Percentiles rank a stretch among this genome's conserved stretches.
phyloP scores from a whole-genome alignment of 352 stramenopile genomes.

The Phytophthora syringae region DNA sequence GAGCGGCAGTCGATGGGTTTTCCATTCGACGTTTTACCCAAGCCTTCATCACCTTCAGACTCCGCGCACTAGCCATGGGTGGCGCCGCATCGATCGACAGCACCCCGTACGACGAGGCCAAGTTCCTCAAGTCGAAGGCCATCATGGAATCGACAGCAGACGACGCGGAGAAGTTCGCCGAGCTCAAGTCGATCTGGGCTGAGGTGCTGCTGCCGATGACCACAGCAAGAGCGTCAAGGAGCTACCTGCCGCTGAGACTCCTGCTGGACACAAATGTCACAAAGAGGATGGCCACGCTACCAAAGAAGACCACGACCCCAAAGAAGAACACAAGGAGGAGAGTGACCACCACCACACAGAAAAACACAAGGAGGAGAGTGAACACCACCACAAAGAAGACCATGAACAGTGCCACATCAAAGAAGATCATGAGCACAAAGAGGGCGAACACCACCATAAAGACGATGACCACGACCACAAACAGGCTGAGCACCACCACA shows the following conservation, averaged over 20 bases:
- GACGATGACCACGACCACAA: too few species aligned
- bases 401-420: neutral
- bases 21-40: slow-evolving; percentile 34
- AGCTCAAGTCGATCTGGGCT: slow-evolving; percentile 73
- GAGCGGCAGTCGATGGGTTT: neutral
- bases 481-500: neutral
- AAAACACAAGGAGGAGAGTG: neutral
- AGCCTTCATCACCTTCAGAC: slow-evolving; percentile 9
- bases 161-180: slow-evolving; percentile 74
- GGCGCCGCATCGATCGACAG: slow-evolving; percentile 59
- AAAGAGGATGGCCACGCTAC: slow-evolving; percentile 12
- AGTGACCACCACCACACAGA: slow-evolving; percentile 9
- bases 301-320: too few species aligned
- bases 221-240: slow-evolving; percentile 52
- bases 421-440: neutral
- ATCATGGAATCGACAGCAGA: slow-evolving; percentile 68
- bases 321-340: slow-evolving; percentile 10
- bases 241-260: slow-evolving; percentile 14
- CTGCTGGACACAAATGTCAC: slow-evolving; percentile 8
- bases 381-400: slow-evolving; percentile 12
- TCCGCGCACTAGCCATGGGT: slow-evolving; percentile 45
- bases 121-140: slow-evolving; percentile 74
- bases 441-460: neutral
- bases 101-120: slow-evolving; percentile 60
- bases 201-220: slow-evolving; percentile 24